Evolutionary conservation across 495 filamentous ascomycete species (phyloP).

Genomic region (Penicillium waksmanii): DNA sequence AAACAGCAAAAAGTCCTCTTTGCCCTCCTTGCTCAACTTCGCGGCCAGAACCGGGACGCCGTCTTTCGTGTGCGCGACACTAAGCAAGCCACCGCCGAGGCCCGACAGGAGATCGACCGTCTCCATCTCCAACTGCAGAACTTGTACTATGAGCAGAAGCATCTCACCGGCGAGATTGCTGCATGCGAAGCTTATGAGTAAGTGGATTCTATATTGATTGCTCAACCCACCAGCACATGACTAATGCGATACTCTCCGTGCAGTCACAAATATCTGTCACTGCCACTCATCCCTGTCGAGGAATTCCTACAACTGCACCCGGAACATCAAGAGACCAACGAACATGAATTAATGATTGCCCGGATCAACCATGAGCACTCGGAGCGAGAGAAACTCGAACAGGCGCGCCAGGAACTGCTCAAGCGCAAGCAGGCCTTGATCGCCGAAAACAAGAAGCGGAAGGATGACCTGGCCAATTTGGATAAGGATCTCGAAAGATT

Average conservation of each 20-base stretch:
- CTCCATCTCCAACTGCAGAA: constrained; percentile 94
- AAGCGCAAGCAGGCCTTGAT: constrained; percentile 91
- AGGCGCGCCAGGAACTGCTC: constrained; percentile 80
- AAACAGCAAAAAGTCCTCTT: constrained; percentile 80
- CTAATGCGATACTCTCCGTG: not conserved
- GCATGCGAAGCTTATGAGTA: constrained; percentile 94
- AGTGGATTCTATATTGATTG: too few relatives aligned
- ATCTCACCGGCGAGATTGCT: constrained; percentile 85
- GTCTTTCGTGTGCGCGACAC: constrained; percentile 81
- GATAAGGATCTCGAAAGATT: constrained; percentile 91
- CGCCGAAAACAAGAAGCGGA: constrained; percentile 91
- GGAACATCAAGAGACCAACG: constrained; percentile 67
- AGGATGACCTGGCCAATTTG: constrained; percentile 86
- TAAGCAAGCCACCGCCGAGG: constrained; percentile 83
- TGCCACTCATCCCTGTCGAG: constrained; percentile 81
- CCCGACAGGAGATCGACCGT: constrained; percentile 85
- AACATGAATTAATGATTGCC: constrained; percentile 84
- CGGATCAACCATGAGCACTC: constrained; percentile 89
- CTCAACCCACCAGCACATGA: too few relatives aligned
- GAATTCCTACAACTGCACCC: constrained; percentile 82
- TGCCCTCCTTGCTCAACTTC: constrained; percentile 78
- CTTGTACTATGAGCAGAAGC: constrained; percentile 92
- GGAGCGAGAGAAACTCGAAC: constrained; percentile 84
- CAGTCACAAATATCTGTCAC: constrained; percentile 84
- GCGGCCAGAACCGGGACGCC: constrained; percentile 79